phyloP scores from a whole-genome alignment of 176 grass and related monocot species.

The Guadua angustifolia region DNA sequence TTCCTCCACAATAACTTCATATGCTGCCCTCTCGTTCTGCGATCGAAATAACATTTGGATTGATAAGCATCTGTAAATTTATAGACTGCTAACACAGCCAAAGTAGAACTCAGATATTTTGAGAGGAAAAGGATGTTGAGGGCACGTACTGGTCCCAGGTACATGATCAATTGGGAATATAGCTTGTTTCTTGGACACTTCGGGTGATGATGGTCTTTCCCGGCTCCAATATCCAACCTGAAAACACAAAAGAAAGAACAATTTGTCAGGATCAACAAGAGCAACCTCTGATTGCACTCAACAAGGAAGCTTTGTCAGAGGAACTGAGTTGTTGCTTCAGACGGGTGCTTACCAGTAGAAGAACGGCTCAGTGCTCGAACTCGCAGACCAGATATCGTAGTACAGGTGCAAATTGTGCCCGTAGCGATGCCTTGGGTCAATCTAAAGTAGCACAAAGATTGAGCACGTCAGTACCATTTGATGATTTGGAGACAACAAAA shows the following conservation, averaged over 20 bases:
- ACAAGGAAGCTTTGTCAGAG: background rate
- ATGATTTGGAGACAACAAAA: background rate
- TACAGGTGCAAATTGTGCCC: constrained; percentile 95
- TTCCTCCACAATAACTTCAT: constrained; percentile 68
- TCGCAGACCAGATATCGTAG: constrained; percentile 85
- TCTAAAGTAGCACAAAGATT: constrained; percentile 47
- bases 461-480: constrained; percentile 16
- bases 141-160: constrained; percentile 79
- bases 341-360: constrained; percentile 79
- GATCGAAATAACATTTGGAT: background rate
- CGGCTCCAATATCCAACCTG: constrained; percentile 78
- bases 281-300: background rate
- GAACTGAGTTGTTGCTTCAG: background rate
- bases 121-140: constrained; percentile 4
- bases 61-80: background rate
- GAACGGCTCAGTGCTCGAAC: constrained; percentile 87
- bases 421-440: constrained; percentile 95
- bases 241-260: background rate
- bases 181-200: constrained; percentile 85
- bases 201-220: constrained; percentile 60
- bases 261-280: background rate
- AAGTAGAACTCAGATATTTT: background rate
- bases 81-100: background rate
- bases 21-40: constrained; percentile 71
- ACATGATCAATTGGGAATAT: constrained; percentile 70